Evolutionary conservation across 306 rosid species (phyloP).

Genomic region (Dicorynia guianensis): DNA sequence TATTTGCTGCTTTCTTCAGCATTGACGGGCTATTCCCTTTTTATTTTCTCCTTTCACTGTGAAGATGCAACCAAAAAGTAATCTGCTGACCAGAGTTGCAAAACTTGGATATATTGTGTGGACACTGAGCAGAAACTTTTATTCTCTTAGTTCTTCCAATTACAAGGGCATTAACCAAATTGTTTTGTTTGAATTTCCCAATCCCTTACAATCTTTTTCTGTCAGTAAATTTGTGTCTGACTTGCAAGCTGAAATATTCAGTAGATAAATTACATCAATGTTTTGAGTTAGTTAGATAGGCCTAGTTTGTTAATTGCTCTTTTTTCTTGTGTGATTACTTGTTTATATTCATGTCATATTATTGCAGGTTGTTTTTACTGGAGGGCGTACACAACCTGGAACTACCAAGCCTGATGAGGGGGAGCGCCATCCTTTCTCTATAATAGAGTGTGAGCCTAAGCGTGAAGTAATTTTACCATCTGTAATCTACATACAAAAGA

Average conservation of each 20-base stretch:
- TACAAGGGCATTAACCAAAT: neutral
- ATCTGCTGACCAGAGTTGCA: neutral
- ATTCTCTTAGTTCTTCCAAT: conserved; percentile 17
- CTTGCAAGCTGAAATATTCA: neutral
- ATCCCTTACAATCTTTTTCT: neutral
- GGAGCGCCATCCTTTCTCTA: conserved; percentile 95
- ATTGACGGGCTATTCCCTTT: neutral
- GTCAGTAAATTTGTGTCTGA: conserved; percentile 4
- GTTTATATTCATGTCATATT: neutral
- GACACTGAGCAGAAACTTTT: neutral
- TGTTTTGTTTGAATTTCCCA: conserved; percentile 21
- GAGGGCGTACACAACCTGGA: conserved; percentile 99
- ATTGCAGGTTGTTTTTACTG: conserved; percentile 90
- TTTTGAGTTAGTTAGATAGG: neutral
- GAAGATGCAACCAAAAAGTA: neutral
- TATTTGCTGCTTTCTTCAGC: conserved; percentile 12
- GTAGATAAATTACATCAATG: neutral
- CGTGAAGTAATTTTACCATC: conserved; percentile 88
- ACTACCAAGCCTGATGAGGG: conserved; percentile 99
- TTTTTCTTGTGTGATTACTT: neutral
- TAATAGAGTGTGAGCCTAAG: conserved; percentile 82
- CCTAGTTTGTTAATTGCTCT: neutral
- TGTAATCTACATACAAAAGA: conserved; percentile 92
- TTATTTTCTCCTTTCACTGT: neutral
- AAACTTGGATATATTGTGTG: conserved; percentile 6